A percentile compares a stretch with the other conserved stretches of the same genome.
phyloP scores from a whole-genome alignment of 2,329 filamentous ascomycete species.

The Diatrype stigma region DNA sequence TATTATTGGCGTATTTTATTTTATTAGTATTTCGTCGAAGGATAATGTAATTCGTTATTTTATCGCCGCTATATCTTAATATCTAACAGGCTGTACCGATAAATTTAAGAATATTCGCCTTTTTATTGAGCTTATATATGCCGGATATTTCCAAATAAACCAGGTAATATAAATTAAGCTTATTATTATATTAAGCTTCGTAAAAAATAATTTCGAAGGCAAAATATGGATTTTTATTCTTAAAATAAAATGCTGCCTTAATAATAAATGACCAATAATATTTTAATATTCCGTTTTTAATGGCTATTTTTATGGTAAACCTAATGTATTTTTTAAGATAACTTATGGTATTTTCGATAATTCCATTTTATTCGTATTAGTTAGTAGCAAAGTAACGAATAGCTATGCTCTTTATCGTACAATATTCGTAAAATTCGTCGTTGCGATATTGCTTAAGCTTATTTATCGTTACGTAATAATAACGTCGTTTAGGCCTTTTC shows the following conservation, averaged over 20 bases:
- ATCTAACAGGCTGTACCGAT: not conserved
- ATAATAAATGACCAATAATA: not conserved
- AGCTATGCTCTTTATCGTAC: not conserved
- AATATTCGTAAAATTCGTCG: not conserved
- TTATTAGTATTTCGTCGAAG: not conserved
- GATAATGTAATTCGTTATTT: not conserved
- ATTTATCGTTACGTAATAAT: not conserved
- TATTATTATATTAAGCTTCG: not conserved
- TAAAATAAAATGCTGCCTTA: no score
- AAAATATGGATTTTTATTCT: no score
- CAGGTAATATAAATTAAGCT: not conserved
- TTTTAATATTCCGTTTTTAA: not conserved
- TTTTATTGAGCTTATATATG: not conserved
- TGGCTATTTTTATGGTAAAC: not conserved
- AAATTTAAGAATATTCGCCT: not conserved
- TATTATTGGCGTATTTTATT: not conserved
- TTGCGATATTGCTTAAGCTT: not conserved
- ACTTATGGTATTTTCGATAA: not conserved
- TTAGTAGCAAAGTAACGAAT: not conserved
- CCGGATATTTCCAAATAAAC: not conserved
- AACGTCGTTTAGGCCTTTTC: not conserved
- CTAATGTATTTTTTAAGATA: no score
- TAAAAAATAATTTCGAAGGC: not conserved
- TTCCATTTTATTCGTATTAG: no score
- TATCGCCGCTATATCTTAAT: not conserved